These are phyloP conservation scores for Schoenoplectus tabernaemontani DNA, from an alignment of 202 grass and related monocot genomes.

Conservation along the genomic window DNA sequence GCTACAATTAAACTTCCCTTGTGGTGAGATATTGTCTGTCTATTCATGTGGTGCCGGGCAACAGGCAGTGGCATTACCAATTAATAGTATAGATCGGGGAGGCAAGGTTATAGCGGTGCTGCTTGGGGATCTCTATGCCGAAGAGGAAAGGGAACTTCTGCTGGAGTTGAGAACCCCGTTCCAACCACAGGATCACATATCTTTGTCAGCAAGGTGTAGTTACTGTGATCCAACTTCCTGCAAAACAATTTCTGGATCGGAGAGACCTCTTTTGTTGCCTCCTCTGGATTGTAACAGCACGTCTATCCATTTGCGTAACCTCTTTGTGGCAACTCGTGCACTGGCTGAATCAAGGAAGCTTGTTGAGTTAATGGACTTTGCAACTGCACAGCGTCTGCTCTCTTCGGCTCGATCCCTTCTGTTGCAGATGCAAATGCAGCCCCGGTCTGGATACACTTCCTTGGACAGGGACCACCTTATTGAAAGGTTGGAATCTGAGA, in stretches of 20 bases:
- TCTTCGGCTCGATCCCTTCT: constrained; percentile 68
- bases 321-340: constrained; percentile 70
- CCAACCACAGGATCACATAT: constrained; percentile 17
- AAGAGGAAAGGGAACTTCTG: constrained; percentile 82
- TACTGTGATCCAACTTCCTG: constrained; percentile 55
- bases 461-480: constrained; percentile 34
- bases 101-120: constrained; percentile 17
- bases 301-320: constrained; percentile 50
- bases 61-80: constrained; percentile 29
- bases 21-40: constrained; percentile 70
- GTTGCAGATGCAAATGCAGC: constrained; percentile 43
- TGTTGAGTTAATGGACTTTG: constrained; percentile 56
- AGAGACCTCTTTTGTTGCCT: constrained; percentile 45
- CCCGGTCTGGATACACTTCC: not conserved
- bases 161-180: constrained; percentile 66
- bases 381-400: constrained; percentile 64
- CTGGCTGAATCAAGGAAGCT: constrained; percentile 67
- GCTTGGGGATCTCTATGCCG: constrained; percentile 76
- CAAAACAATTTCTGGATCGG: constrained; percentile 35
- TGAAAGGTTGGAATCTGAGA: constrained; percentile 45
- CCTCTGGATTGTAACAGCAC: constrained; percentile 17
- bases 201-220: constrained; percentile 46
- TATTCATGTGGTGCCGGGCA: constrained; percentile 53
- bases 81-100: not conserved
- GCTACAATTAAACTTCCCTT: constrained; percentile 47